Conservation (phyloP, 257 asterid genomes). For the Petunia axillaris region DNA sequence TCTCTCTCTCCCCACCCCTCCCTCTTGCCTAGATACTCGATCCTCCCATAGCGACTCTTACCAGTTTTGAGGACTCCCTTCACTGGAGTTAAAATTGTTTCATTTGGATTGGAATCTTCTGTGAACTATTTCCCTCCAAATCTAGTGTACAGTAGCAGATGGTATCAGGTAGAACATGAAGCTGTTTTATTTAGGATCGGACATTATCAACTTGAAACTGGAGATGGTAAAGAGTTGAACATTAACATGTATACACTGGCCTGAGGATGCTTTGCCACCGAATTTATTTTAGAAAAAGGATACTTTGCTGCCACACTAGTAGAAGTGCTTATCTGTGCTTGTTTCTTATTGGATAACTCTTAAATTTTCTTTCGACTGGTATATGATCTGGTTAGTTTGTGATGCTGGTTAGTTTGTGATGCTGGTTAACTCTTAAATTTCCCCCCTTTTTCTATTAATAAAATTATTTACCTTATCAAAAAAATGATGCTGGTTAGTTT, state of each 20-base stretch:
- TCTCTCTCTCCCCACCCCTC: background rate
- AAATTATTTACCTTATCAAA: too few relatives aligned
- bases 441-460: too few relatives aligned
- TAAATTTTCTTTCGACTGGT: background rate
- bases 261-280: background rate
- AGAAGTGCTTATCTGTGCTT: background rate
- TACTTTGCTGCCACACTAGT: slow-evolving; percentile 5
- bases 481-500: slow-evolving; percentile 1
- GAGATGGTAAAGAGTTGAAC: slow-evolving; percentile 3
- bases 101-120: slow-evolving; percentile 14
- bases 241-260: slow-evolving; percentile 14
- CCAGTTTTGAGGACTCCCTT: background rate
- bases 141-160: slow-evolving; percentile 6
- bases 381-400: background rate
- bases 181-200: background rate
- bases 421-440: too few relatives aligned
- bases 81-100: background rate
- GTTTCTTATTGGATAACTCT: background rate
- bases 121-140: background rate
- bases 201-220: background rate
- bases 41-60: background rate
- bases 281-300: background rate
- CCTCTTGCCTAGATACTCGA: background rate
- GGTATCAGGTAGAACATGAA: slow-evolving; percentile 2
- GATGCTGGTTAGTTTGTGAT: slow-evolving; percentile 9